Percentiles rank a stretch among this genome's conserved stretches.
Conservation (phyloP, 352 stramenopile species). For the Stramenopiles sp. region DNA sequence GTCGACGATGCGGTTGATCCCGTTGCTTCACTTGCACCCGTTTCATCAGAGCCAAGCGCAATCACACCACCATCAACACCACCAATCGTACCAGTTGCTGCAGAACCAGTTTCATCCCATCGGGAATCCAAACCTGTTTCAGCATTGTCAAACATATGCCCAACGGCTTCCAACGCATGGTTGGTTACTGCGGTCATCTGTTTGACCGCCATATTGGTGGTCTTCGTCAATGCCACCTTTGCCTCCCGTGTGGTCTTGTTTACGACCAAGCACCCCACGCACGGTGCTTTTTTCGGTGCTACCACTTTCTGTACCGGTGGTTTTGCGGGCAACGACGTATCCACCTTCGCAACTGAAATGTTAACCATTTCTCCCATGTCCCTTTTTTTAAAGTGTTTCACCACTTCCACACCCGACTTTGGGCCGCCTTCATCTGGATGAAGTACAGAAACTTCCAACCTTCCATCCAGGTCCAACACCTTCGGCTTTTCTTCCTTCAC, state of each 20-base stretch:
- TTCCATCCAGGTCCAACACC: neutral
- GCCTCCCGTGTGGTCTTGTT: neutral
- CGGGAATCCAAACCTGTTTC: neutral
- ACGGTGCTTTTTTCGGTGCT: conserved; percentile 4
- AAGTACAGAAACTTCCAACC: neutral
- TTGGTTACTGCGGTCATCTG: neutral
- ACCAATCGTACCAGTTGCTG: neutral
- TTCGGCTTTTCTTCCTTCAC: neutral
- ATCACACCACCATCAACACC: neutral
- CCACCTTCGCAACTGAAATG: neutral
- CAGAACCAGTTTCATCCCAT: neutral
- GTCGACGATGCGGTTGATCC: conserved; percentile 2
- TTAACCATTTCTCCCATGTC: conserved; percentile 1
- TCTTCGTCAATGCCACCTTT: conserved; percentile 2
- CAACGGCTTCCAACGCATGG: conserved; percentile 4
- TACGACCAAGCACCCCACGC: neutral
- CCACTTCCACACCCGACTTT: neutral
- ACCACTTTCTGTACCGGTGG: conserved; percentile 6
- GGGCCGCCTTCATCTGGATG: conserved; percentile 4
- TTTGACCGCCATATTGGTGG: conserved; percentile 6
- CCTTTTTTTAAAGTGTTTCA: conserved; percentile 9
- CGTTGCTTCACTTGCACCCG: neutral
- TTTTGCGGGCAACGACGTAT: neutral
- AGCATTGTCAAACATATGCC: neutral
- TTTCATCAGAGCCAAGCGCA: conserved; percentile 6